phyloP scores from a whole-genome alignment of 2,329 filamentous ascomycete genomes.

The Colletotrichum incanum region DNA sequence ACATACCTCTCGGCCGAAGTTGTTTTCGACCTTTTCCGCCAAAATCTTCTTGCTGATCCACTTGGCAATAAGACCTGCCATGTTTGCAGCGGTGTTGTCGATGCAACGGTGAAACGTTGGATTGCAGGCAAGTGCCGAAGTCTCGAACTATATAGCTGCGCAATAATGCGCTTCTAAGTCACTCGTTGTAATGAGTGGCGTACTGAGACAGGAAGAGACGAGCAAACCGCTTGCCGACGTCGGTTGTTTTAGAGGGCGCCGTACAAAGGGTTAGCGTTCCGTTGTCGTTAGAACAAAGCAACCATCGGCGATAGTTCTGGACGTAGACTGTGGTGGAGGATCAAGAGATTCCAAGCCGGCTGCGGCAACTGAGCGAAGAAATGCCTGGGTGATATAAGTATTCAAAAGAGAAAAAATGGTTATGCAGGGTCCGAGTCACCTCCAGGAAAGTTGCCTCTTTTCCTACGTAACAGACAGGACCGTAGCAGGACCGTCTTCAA shows the following conservation, averaged over 20 bases:
- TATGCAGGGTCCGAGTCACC: conserved; percentile 28
- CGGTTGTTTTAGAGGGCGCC: neutral
- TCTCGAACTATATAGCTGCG: neutral
- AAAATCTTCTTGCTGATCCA: conserved; percentile 71
- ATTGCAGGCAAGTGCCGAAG: conserved; percentile 35
- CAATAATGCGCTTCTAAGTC: neutral
- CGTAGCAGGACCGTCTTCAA: neutral
- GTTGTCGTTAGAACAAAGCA: neutral
- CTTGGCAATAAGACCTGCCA: conserved; percentile 70
- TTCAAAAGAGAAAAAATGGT: conserved; percentile 4
- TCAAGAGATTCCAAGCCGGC: conserved; percentile 12
- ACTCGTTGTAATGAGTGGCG: conserved; percentile 6
- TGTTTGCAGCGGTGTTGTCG: conserved; percentile 49
- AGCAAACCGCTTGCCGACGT: neutral
- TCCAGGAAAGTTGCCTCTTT: conserved; percentile 16
- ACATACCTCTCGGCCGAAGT: conserved; percentile 69
- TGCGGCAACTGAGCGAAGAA: conserved; percentile 8
- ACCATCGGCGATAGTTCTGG: neutral
- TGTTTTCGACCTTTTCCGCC: conserved; percentile 70
- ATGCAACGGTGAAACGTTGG: conserved; percentile 10
- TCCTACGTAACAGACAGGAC: conserved; percentile 18
- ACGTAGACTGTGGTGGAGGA: neutral
- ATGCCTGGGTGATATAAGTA: conserved; percentile 22
- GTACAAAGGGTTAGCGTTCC: neutral
- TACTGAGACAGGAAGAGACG: neutral